Percentiles rank a stretch among this genome's conserved stretches.
These are phyloP conservation scores for Eragrostis tef DNA, from an alignment of 202 grass and related monocot species.

Conservation along the genomic window DNA sequence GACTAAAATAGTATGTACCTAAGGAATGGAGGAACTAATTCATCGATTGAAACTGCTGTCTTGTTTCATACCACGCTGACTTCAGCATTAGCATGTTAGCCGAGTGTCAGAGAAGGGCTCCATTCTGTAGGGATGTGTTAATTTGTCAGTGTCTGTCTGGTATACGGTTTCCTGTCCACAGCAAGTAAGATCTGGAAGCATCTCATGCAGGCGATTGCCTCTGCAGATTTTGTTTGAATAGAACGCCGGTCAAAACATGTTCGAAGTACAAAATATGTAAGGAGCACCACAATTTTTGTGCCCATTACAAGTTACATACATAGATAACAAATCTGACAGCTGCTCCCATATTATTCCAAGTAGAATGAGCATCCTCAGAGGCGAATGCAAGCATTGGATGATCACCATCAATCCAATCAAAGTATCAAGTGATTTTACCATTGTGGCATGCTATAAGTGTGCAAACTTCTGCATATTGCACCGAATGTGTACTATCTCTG, in stretches of 20 bases:
- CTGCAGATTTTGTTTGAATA: neutral
- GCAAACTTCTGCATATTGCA: neutral
- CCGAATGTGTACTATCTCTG: neutral
- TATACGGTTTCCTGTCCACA: neutral
- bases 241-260: too few relatives aligned
- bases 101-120: neutral
- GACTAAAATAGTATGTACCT: neutral
- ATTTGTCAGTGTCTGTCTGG: neutral
- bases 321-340: neutral
- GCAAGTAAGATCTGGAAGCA: neutral
- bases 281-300: neutral
- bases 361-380: neutral
- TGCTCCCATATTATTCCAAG: neutral
- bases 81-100: neutral
- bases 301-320: neutral
- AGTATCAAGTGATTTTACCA: neutral
- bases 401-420: neutral
- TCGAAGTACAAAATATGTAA: neutral
- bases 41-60: neutral
- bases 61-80: neutral
- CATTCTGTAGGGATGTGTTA: neutral
- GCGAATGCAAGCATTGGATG: neutral
- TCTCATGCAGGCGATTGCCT: neutral
- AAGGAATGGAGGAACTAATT: neutral
- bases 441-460: neutral